Conservation (phyloP, 805 yeast genomes). For the Pichia heedii region DNA sequence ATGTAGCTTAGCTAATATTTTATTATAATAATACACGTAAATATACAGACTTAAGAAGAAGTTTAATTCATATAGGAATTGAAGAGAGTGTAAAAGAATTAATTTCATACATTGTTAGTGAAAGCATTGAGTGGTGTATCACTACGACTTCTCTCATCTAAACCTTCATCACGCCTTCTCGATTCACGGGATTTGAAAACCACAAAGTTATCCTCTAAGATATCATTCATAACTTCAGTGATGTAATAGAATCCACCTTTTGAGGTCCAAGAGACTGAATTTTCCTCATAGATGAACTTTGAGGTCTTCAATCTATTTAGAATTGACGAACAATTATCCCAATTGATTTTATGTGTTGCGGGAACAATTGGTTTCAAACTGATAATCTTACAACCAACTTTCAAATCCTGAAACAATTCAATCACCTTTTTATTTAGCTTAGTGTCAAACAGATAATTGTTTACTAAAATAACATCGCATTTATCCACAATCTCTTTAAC, state of each 20-base stretch:
- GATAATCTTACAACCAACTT: constrained; percentile 69
- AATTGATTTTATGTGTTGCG: constrained; percentile 58
- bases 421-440: constrained; percentile 61
- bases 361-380: constrained; percentile 75
- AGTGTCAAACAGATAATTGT: constrained; percentile 80
- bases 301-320: constrained; percentile 59
- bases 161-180: constrained; percentile 13
- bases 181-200: constrained; percentile 21
- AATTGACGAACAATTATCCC: constrained; percentile 44
- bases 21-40: no score
- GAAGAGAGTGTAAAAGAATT: no score
- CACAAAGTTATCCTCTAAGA: constrained; percentile 27
- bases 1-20: no score
- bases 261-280: constrained; percentile 85
- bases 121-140: constrained; percentile 25
- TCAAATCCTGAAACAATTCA: constrained; percentile 48
- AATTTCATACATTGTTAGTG: constrained; percentile 22
- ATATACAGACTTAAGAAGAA: no score
- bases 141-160: constrained; percentile 14
- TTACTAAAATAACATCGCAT: constrained; percentile 68
- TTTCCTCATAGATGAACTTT: constrained; percentile 52
- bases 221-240: constrained; percentile 45
- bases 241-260: constrained; percentile 75
- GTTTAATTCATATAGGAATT: background rate
- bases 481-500: constrained; percentile 46